phyloP scores from a whole-genome alignment of 2,329 filamentous ascomycete genomes.

The Fusarium armeniacum region DNA sequence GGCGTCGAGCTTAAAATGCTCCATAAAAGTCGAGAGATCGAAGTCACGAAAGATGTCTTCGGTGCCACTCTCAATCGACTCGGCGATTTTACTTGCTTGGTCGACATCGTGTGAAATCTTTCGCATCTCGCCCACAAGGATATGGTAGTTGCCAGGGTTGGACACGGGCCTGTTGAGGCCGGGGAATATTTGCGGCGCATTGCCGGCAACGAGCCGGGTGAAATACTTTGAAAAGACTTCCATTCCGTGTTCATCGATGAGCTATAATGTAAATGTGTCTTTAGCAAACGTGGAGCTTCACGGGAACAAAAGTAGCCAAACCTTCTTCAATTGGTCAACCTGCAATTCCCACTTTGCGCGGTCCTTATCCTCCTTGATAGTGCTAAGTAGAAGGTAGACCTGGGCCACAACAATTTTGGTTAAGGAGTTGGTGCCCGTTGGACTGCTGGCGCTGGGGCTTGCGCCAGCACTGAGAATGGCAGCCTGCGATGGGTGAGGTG shows the following conservation, averaged over 20 bases:
- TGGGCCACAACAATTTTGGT: constrained; percentile 96
- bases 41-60: constrained; percentile 97
- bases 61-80: constrained; percentile 90
- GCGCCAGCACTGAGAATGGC: constrained; percentile 71
- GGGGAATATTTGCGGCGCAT: constrained; percentile 92
- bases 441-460: constrained; percentile 73
- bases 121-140: constrained; percentile 86
- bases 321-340: constrained; percentile 91
- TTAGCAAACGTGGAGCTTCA: constrained; percentile 36
- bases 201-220: constrained; percentile 89
- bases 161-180: constrained; percentile 79
- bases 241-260: constrained; percentile 98
- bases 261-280: constrained; percentile 62
- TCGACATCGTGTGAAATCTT: constrained; percentile 85
- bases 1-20: constrained; percentile 94
- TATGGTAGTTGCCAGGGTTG: constrained; percentile 84
- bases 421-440: constrained; percentile 75
- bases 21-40: constrained; percentile 93
- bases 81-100: constrained; percentile 91
- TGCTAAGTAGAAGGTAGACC: constrained; percentile 92
- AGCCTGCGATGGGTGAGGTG: constrained; percentile 69
- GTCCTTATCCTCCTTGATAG: constrained; percentile 93
- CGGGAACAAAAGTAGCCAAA: constrained; percentile 56
- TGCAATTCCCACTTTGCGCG: constrained; percentile 93
- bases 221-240: constrained; percentile 98